Evolutionary conservation across 371 early-diverging fungal genomes (phyloP), one percentile per base, ranked within the genome.

Genomic region (Capniomyces stellatus): DNA sequence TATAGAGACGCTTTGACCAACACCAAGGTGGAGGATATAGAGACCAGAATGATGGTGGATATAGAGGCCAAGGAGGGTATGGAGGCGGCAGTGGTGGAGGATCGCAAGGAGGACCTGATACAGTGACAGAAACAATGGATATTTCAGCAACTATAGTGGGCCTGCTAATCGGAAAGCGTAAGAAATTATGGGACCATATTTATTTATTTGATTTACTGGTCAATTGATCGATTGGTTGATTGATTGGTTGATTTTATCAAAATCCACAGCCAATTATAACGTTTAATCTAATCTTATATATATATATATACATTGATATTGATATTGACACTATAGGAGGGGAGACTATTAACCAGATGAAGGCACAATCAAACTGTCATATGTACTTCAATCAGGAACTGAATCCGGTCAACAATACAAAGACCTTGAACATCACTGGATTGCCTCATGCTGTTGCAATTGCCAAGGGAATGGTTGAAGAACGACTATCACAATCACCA

Each of bases 321-420:
- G 0, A 31, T 54, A 18, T 24, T 10, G 21, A 42, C 15, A 12
- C 40, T 3, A 4, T 49, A 75, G 78, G 86, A 23, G 90, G 93
- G 41, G 93, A 91, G 63, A 92, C 87, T 6, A 84, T 92, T 29
- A 79, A 83, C 63, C 62, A 70, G 29, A 68, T 93, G 52, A 85
- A 91, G 67, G 83, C 82, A 55, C 76, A 78, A 55, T 77, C 84
- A 1, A 85, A 89, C 0, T 87, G 90, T 18, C 71, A 78, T 50
- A 88, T 92, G 58, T 78, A 82, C 56, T 74, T 85, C 19, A 78
- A 82, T 46, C 75, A 74, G 44, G 74, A 61, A 2, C 57, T 57
- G 8, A 59, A 65, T 25, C 58, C 54, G 22, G 51, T 46, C 1
- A 67, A 52, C 1, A 64, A 64, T 21, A 49, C 57, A 22, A 43